Percentiles rank a stretch among this genome's conserved stretches.
These are phyloP conservation scores for Cinchona pubescens DNA, from an alignment of 257 asterid species.

Conservation along the genomic window DNA sequence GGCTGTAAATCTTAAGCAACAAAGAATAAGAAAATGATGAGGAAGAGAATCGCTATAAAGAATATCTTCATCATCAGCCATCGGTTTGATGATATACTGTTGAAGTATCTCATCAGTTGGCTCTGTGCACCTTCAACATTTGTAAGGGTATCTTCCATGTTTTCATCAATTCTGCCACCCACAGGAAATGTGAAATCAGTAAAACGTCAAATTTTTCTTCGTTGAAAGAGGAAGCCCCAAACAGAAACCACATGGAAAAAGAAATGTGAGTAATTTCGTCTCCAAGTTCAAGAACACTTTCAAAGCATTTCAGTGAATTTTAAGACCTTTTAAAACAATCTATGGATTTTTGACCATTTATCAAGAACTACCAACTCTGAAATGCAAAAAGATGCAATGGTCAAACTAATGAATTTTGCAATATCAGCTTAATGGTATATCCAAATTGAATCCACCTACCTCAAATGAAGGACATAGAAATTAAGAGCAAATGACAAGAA, in stretches of 20 bases:
- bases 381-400: background rate
- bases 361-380: background rate
- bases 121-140: conserved; percentile 78
- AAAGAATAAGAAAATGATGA: conserved; percentile 58
- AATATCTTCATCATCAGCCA: conserved; percentile 80
- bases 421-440: background rate
- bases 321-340: background rate
- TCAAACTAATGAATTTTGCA: background rate
- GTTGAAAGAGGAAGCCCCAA: too few species aligned
- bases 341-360: background rate
- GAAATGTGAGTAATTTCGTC: background rate
- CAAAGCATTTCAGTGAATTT: background rate
- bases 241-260: background rate
- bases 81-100: conserved; percentile 69
- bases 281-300: background rate
- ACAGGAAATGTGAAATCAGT: conserved; percentile 1
- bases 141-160: conserved; percentile 74
- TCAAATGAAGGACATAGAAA: background rate
- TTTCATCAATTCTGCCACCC: conserved; percentile 70
- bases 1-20: conserved; percentile 40
- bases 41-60: conserved; percentile 57
- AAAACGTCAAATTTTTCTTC: background rate
- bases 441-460: background rate
- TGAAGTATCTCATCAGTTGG: conserved; percentile 65
- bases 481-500: background rate